Base-by-base conservation (phyloP, 2,329 filamentous ascomycete genomes). In the Tolypocladium sp. region DNA sequence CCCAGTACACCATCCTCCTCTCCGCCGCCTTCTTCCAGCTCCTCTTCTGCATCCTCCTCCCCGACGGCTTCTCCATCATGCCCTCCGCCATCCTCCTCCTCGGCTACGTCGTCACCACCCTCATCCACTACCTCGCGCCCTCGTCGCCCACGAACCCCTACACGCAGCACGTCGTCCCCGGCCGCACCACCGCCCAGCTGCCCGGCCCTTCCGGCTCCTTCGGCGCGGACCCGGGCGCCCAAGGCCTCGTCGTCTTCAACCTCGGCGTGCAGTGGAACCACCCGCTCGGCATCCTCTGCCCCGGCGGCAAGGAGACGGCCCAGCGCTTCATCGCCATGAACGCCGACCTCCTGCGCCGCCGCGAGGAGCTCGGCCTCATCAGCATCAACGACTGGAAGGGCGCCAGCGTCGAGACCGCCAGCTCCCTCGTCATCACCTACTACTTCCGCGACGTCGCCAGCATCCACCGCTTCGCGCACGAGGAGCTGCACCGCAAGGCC, bases 401-500 rank as follows among this genome's bases (percentile, higher is more conserved):
- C n/a, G 67, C 68, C 15, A 71, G 75, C 30, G 70, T 73, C 40
- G 61, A 63, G 3, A 73, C 74, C 17, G 71, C 75, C 58, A 77
- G 76, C 61, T 75, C 77, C 9, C 63, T 81, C 60, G 62, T 80
- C 60, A 64, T 65, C 3, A 71, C 81, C 40, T 76, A 75, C 65
- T 84, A 83, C 72, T 85, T 85, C 69, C 72, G 74, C 41, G 71
- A 74, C 58, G 59, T 79, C 20, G 78, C 78, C 46, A 74, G 75
- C 17, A 65, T 85, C 20, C 76, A 84, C 65, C 69, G 68, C 20
- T 85, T 82, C 62, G 82, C 82, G 1, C 77, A 82, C 57, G 74
- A 73, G 53, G 65, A 72, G 8, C 58, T 77, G 10, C 83, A 85
- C 64, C 73, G 76, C 15, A 67, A 73, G 42, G 76, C 69, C 0